Evolutionary conservation across 116 monocot genomes (phyloP), one percentile per base, ranked within the genome.

Genomic region (Phalaenopsis hybrid): DNA sequence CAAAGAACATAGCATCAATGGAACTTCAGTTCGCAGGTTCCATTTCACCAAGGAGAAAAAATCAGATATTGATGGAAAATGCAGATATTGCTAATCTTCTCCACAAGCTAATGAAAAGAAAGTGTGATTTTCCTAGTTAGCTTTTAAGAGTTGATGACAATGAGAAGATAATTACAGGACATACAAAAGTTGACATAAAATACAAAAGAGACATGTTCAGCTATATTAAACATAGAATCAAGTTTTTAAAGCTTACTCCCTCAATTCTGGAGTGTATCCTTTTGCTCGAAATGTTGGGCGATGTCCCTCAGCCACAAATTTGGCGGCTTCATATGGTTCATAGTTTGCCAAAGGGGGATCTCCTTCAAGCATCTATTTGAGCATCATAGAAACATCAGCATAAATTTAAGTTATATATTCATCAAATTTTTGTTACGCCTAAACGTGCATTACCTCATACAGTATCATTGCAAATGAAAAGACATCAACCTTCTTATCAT

Each of bases 381-480:
- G 72, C 78, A 75, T 37, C 21, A 79, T 15, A 75, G 3, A 70
- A 20, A 16, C 21, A 69, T 89, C 50, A 86, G 45, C 49, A 85
- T 67, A 18, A 2, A 23, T 28, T 43, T 28, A 55, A 33, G 11
- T n/a, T n/a, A 51, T 12, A 28, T 80, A 25, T 65, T 8, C 75
- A 75, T 75, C 8, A 17, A 46, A 25, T 1, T 25, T 25, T 65
- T 65, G 8, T 65, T 8, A 21, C 7, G 0, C 20, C 58, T 8
- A 65, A 80, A n/a, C 45, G 37, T 11, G 48, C 68, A 72, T 78
- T 89, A 98, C 97, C 97, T 98, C 93, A 68, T 93, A 98, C 18
- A 98, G 77, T 90, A 98, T 98, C 97, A 98, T 98, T 43, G 93
- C 97, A 87, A 98, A 98, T 67, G 97, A 98, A 85, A 98, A 98